Percentiles rank a stretch among this genome's conserved stretches.
These are phyloP conservation scores for Phytophthora brassicae DNA, from an alignment of 352 stramenopile species.

Conservation along the genomic window DNA sequence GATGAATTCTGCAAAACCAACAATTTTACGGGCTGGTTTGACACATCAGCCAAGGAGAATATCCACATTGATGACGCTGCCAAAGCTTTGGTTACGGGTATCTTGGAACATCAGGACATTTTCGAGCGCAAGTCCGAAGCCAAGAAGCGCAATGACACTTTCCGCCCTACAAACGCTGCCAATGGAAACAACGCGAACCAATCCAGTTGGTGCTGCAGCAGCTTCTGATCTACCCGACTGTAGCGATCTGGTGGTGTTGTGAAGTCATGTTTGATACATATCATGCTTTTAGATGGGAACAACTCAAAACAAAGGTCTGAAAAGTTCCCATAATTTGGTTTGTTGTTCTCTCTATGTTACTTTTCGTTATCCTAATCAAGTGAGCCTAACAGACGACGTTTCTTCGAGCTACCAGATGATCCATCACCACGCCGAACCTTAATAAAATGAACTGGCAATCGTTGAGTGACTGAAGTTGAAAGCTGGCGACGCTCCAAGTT, in stretches of 20 bases:
- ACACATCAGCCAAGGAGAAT: conserved; percentile 93
- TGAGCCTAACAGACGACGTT: conserved; percentile 26
- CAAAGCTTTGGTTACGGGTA: conserved; percentile 78
- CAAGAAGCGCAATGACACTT: conserved; percentile 70
- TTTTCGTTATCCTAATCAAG: conserved; percentile 2
- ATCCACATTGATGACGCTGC: conserved; percentile 90
- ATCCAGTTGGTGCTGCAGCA: conserved; percentile 86
- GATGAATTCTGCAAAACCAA: conserved; percentile 90
- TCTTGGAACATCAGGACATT: conserved; percentile 84
- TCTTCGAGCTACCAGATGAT: conserved; percentile 22
- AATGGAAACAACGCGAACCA: conserved; percentile 37
- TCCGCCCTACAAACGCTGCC: conserved; percentile 68
- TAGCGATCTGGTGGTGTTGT: no score
- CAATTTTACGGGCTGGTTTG: conserved; percentile 92
- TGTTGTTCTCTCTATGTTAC: conserved; percentile 11
- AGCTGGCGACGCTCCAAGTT: conserved; percentile 36
- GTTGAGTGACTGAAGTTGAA: conserved; percentile 11
- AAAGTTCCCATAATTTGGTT: conserved; percentile 6
- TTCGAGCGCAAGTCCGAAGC: conserved; percentile 82
- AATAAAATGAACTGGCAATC: conserved; percentile 50
- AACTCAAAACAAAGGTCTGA: conserved; percentile 19
- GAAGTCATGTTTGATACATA: conserved; percentile 25
- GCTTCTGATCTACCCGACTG: conserved; percentile 68
- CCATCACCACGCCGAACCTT: conserved; percentile 27
- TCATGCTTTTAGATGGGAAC: conserved; percentile 15